phyloP scores from a whole-genome alignment of 2,329 filamentous ascomycete genomes.

The Cladosporium sp. region DNA sequence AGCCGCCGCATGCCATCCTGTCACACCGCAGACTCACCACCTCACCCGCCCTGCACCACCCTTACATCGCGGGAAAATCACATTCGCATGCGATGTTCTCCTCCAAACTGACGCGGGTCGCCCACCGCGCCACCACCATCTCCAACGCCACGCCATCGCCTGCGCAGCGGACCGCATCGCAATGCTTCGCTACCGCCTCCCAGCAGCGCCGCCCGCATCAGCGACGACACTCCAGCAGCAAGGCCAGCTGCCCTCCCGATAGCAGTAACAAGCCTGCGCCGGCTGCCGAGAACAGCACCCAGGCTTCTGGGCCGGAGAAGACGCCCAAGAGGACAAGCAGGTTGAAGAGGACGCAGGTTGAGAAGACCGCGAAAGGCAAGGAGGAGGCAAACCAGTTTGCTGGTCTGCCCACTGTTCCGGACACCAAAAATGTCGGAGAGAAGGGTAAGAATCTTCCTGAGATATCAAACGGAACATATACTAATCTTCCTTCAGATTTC shows the following conservation, averaged over 20 bases:
- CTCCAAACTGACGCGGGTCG: constrained; percentile 26
- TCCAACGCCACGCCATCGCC: constrained; percentile 26
- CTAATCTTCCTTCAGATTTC: constrained; percentile 56
- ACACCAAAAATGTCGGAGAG: constrained; percentile 62
- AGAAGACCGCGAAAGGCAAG: constrained; percentile 20
- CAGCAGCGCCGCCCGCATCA: constrained; percentile 35
- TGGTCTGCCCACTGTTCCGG: constrained; percentile 67
- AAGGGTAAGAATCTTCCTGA: constrained; percentile 14
- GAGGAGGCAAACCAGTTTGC: constrained; percentile 42
- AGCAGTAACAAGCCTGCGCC: constrained; percentile 27
- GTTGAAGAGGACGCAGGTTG: constrained; percentile 19
- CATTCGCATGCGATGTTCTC: constrained; percentile 24
- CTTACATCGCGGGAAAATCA: constrained; percentile 4
- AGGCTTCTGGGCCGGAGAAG: constrained; percentile 4
- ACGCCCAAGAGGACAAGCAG: constrained; percentile 11
- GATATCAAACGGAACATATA: constrained; percentile 13
- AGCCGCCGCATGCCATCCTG: not conserved
- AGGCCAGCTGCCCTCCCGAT: constrained; percentile 42
- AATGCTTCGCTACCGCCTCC: constrained; percentile 28
- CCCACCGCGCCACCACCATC: constrained; percentile 23
- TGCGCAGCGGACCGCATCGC: constrained; percentile 17
- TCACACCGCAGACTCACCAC: constrained; percentile 1
- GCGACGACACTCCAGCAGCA: constrained; percentile 45
- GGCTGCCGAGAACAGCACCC: constrained; percentile 10
- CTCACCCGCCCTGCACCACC: not conserved